phyloP scores from a whole-genome alignment of 2,329 filamentous ascomycete species.

The Ramularia collo-cygni region DNA sequence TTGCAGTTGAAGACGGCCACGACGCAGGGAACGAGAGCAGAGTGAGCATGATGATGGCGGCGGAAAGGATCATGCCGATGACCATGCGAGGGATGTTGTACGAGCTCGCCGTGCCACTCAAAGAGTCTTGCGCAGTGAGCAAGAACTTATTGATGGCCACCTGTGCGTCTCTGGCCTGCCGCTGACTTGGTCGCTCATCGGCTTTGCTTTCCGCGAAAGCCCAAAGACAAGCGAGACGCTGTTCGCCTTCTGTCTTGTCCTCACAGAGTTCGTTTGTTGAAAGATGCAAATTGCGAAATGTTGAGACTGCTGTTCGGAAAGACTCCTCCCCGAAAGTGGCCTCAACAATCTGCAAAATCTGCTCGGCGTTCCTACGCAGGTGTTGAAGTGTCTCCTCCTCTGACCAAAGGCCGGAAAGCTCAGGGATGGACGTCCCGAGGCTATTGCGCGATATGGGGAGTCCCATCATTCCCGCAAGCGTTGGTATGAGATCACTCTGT shows the following conservation, averaged over 20 bases:
- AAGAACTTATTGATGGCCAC: constrained; percentile 49
- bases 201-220: constrained; percentile 8
- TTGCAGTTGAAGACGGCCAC: constrained; percentile 40
- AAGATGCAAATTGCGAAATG: constrained; percentile 2
- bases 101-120: constrained; percentile 88
- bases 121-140: constrained; percentile 63
- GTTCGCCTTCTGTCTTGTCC: constrained; percentile 13
- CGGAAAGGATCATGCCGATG: constrained; percentile 38
- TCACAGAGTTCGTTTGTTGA: constrained; percentile 10
- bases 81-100: constrained; percentile 66
- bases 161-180: constrained; percentile 2
- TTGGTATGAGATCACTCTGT: constrained; percentile 90
- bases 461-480: constrained; percentile 76
- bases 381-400: constrained; percentile 48
- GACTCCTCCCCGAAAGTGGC: constrained; percentile 54
- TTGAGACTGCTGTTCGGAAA: constrained; percentile 11
- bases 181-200: constrained; percentile 11
- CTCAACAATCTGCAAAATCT: constrained; percentile 70
- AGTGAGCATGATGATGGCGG: constrained; percentile 36
- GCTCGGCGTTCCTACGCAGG: constrained; percentile 68
- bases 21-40: constrained; percentile 28
- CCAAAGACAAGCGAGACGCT: constrained; percentile 23
- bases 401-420: constrained; percentile 71
- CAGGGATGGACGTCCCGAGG: constrained; percentile 73
- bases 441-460: constrained; percentile 88